Percentiles rank a stretch among this genome's conserved stretches.
phyloP scores from a whole-genome alignment of 768 basidiomycete species.

The Infundibulicybe gibba region DNA sequence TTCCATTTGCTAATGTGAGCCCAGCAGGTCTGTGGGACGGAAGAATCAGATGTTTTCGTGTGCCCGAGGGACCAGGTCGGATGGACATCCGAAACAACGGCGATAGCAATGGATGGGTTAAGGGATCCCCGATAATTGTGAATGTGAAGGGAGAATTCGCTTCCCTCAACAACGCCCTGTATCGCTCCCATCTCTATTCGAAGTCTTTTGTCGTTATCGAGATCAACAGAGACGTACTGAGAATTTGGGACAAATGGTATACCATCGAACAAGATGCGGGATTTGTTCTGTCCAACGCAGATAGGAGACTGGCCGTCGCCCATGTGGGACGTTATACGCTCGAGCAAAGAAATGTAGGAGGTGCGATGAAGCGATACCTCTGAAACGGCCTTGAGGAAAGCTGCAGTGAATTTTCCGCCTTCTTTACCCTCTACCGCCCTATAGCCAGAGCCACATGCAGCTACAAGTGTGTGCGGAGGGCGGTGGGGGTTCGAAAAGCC shows the following conservation, averaged over 20 bases:
- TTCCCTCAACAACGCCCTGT: constrained; percentile 63
- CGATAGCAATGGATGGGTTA: constrained; percentile 49
- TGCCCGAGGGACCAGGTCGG: constrained; percentile 57
- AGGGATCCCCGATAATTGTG: constrained; percentile 59
- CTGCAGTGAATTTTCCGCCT: constrained; percentile 58
- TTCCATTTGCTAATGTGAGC: constrained; percentile 50
- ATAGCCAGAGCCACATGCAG: constrained; percentile 53
- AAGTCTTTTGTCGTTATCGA: constrained; percentile 32
- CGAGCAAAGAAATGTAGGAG: constrained; percentile 45
- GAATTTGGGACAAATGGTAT: constrained; percentile 52
- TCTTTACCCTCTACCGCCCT: constrained; percentile 58
- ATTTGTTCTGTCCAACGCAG: constrained; percentile 45
- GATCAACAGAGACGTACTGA: constrained; percentile 40
- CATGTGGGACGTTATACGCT: constrained; percentile 33
- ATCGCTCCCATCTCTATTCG: constrained; percentile 56
- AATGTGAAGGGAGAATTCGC: constrained; percentile 55
- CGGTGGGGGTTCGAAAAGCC: constrained; percentile 41
- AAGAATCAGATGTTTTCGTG: constrained; percentile 27
- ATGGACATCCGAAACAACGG: constrained; percentile 49
- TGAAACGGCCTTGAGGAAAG: constrained; percentile 45
- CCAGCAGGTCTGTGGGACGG: constrained; percentile 43
- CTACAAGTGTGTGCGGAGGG: constrained; percentile 48
- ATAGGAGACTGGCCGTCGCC: constrained; percentile 44
- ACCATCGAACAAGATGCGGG: constrained; percentile 50
- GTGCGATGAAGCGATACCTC: constrained; percentile 49